These are phyloP conservation scores for Ceratocystis smalleyi DNA, from an alignment of 2,329 filamentous ascomycete species.

Conservation along the genomic window DNA sequence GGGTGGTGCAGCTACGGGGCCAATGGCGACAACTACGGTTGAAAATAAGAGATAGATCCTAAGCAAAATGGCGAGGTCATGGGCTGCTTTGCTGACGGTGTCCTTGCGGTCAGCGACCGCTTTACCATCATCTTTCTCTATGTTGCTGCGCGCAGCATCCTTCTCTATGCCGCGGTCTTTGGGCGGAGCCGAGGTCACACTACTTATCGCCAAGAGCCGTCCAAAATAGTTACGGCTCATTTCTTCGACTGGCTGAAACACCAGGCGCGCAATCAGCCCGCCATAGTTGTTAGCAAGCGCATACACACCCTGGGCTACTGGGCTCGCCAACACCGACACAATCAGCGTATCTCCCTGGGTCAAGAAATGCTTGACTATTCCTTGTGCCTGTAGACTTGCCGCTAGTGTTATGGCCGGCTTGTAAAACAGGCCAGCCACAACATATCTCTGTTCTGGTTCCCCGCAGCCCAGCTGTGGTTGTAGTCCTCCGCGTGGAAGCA, in stretches of 20 bases:
- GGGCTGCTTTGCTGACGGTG: slow-evolving; percentile 28
- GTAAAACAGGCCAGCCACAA: slow-evolving; percentile 49
- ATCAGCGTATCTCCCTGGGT: slow-evolving; percentile 90
- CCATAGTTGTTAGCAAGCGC: slow-evolving; percentile 91
- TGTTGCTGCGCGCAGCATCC: not conserved
- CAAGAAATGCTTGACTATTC: slow-evolving; percentile 76
- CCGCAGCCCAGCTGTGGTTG: slow-evolving; percentile 1
- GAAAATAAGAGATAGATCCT: slow-evolving; percentile 61
- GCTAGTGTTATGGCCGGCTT: slow-evolving; percentile 55
- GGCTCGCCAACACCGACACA: slow-evolving; percentile 59
- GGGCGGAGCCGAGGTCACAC: not conserved
- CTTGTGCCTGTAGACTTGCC: slow-evolving; percentile 74
- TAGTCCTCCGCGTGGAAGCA: slow-evolving; percentile 32
- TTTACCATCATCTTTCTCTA: not conserved
- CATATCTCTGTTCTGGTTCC: slow-evolving; percentile 15
- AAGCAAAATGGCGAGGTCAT: slow-evolving; percentile 48
- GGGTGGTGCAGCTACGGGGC: slow-evolving; percentile 58
- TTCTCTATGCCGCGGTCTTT: not conserved
- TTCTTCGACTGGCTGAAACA: slow-evolving; percentile 94
- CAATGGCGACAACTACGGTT: slow-evolving; percentile 50
- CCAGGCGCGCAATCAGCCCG: slow-evolving; percentile 67
- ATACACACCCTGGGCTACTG: slow-evolving; percentile 77
- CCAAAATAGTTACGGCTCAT: slow-evolving; percentile 82
- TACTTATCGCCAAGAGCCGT: slow-evolving; percentile 44
- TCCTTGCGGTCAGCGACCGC: slow-evolving; percentile 19